These are phyloP conservation scores for Fusarium citri DNA, from an alignment of 2,329 filamentous ascomycete genomes.

Conservation along the genomic window DNA sequence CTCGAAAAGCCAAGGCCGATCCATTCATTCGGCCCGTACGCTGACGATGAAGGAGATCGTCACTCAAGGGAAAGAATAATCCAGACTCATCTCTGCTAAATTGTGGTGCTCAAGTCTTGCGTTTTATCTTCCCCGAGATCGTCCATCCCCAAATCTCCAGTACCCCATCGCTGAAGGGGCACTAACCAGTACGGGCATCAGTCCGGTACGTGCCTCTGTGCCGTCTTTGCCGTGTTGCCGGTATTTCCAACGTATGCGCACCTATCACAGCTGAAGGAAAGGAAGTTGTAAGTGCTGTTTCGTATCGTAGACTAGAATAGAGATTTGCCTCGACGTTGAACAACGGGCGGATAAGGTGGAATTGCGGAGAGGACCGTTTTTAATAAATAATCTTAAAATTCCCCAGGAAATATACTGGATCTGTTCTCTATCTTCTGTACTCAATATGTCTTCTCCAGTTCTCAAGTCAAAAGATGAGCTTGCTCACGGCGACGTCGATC, in stretches of 20 bases:
- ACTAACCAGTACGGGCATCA: constrained; percentile 12
- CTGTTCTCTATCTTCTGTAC: not conserved
- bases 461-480: constrained; percentile 16
- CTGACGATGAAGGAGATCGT: not conserved
- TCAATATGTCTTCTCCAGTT: constrained; percentile 11
- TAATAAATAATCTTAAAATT: constrained; percentile 13
- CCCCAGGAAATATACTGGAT: constrained; percentile 1
- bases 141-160: not conserved
- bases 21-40: constrained; percentile 17
- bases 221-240: constrained; percentile 13
- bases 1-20: not conserved
- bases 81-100: not conserved
- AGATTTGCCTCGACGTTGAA: constrained; percentile 4
- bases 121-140: not conserved
- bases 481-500: constrained; percentile 28
- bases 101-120: not conserved
- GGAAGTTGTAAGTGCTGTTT: not conserved
- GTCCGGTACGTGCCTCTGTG: not conserved
- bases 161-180: not conserved
- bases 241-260: constrained; percentile 5
- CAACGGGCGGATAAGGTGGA: not conserved
- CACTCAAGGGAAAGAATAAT: not conserved
- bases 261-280: constrained; percentile 4
- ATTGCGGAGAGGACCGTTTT: constrained; percentile 4
- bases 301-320: not conserved